Evolutionary conservation across 208 protist species (phyloP).

Genomic region (Crithidia sp.): DNA sequence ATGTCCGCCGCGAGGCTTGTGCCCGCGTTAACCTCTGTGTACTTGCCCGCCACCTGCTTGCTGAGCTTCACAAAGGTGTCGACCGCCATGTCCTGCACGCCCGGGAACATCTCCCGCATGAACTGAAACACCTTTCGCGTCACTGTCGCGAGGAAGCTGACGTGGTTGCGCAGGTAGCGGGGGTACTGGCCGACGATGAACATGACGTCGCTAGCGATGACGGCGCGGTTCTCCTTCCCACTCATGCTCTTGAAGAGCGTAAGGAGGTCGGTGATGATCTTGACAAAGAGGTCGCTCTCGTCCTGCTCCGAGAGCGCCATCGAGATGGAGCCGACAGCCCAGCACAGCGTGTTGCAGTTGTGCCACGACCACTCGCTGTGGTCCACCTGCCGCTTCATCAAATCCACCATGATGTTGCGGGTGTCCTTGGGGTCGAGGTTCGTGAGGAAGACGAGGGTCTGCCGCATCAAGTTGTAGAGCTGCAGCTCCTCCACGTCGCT

Average conservation of each 20-base stretch:
- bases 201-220: constrained; percentile 99
- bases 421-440: constrained; percentile 96
- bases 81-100: constrained; percentile 99
- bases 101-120: constrained; percentile 98
- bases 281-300: constrained; percentile 98
- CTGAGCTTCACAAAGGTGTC: constrained; percentile 99
- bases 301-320: constrained; percentile 96
- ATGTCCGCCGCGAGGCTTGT: constrained; percentile 94
- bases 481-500: constrained; percentile 97
- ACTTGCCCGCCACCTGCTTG: constrained; percentile 94
- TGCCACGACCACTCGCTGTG: constrained; percentile 95
- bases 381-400: constrained; percentile 84
- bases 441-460: constrained; percentile 98
- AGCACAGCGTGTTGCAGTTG: constrained; percentile 98
- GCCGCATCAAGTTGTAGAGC: constrained; percentile 98
- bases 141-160: constrained; percentile 98
- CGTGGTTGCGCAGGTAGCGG: constrained; percentile 97
- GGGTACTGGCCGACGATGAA: constrained; percentile 99
- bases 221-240: constrained; percentile 98
- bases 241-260: constrained; percentile 95
- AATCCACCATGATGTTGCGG: constrained; percentile 95
- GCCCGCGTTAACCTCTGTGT: constrained; percentile 44
- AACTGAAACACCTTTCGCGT: constrained; percentile 99
- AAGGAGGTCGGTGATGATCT: constrained; percentile 98
- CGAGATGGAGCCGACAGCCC: constrained; percentile 98